Evolutionary conservation across 2,329 filamentous ascomycete species (phyloP).

Genomic region (Scedosporium aurantiacum): DNA sequence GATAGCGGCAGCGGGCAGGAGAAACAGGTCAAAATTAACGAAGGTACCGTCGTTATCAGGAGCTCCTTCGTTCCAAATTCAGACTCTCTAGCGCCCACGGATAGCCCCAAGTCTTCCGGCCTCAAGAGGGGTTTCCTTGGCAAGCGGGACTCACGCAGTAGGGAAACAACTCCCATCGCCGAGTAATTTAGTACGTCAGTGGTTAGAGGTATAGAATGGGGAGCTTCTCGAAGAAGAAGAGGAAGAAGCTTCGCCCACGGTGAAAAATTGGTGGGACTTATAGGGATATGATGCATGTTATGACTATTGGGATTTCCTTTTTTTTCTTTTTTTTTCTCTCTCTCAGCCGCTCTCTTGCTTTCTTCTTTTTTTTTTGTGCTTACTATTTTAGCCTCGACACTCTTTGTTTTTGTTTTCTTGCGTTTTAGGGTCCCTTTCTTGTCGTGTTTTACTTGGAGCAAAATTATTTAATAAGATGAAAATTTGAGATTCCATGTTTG

Average conservation of each 20-base stretch:
- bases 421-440: not conserved
- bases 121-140: constrained; percentile 44
- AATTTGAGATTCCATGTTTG: not conserved
- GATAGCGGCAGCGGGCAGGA: constrained; percentile 58
- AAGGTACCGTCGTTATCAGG: constrained; percentile 60
- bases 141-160: constrained; percentile 32
- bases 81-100: constrained; percentile 10
- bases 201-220: no score
- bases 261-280: not conserved
- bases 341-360: constrained; percentile 2
- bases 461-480: not conserved
- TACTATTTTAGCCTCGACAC: not conserved
- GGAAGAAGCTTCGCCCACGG: not conserved
- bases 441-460: not conserved
- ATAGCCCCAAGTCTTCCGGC: constrained; percentile 32
- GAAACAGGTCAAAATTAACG: constrained; percentile 64
- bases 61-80: constrained; percentile 52
- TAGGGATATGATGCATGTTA: not conserved
- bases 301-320: not conserved
- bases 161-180: constrained; percentile 32
- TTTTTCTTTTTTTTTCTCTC: constrained; percentile 4
- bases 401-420: not conserved
- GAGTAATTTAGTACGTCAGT: constrained; percentile 9
- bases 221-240: no score
- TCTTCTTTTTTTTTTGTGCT: not conserved